Evolutionary conservation across 140 eudicot genomes (phyloP).

Genomic region (Senecio squalidus): DNA sequence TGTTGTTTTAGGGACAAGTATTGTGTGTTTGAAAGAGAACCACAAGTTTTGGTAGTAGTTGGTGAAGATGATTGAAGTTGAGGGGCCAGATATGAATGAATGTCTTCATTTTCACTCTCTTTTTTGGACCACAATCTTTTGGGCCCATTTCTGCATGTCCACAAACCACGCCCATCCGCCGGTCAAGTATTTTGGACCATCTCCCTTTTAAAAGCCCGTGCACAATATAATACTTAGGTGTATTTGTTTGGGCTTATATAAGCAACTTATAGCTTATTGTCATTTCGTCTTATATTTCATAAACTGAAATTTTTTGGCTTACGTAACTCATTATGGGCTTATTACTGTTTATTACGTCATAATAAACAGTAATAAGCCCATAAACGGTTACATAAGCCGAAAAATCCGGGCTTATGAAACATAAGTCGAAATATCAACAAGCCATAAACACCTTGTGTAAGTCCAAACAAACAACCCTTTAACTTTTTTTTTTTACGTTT

Average conservation of each 20-base stretch:
- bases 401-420: too few species aligned
- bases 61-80: conserved; percentile 32
- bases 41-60: conserved; percentile 25
- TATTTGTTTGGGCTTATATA: neutral
- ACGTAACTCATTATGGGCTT: too few species aligned
- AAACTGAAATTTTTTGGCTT: too few species aligned
- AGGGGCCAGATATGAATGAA: conserved; percentile 39
- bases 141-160: conserved; percentile 23
- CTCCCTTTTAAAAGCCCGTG: neutral
- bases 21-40: conserved; percentile 18
- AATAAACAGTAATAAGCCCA: too few species aligned
- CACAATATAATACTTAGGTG: neutral
- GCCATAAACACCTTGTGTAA: too few species aligned
- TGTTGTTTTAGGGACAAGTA: neutral
- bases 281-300: too few species aligned
- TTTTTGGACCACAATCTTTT: conserved; percentile 24
- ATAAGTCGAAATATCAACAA: too few species aligned
- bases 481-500: too few species aligned
- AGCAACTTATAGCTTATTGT: too few species aligned
- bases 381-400: too few species aligned
- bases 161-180: conserved; percentile 3
- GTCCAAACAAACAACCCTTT: too few species aligned
- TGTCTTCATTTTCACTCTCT: conserved; percentile 24
- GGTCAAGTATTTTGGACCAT: conserved; percentile 1
- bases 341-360: too few species aligned